Evolutionary conservation across 2,329 filamentous ascomycete species (phyloP), one percentile per base, ranked within the genome.

Genomic region (Beauveria varroae): DNA sequence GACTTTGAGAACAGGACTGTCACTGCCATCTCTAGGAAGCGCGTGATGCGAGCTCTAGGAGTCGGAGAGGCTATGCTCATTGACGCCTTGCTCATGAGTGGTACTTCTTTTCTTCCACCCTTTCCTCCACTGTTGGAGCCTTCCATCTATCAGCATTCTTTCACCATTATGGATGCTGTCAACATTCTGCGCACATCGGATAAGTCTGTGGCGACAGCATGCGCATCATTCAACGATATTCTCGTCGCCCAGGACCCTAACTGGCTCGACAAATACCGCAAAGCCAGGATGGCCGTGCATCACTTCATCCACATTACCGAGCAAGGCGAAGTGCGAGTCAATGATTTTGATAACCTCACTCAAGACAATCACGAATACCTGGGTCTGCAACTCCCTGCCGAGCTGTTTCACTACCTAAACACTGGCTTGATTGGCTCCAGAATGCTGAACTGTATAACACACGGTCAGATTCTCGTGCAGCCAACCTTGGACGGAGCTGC

Each of bases 401-500:
- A 99, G 74, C 80, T 98, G 20, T 93, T 93, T 72, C 89, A 91
- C 73, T 98, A 98, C 72, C 81, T 97, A 55, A 92, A 91, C 62
- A 87, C 84, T 57, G 95, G 91, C 40, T 78, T 97, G 49, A 85
- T 98, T 65, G 86, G 90, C 30, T 81, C 91, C 26, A 86, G 90
- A 53, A 80, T 96, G 43, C 82, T 96, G 14, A 90, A 89, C 71
- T 93, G 87, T 82, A 85, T 96, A 67, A 89, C 90, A 5, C 88
- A 91, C 59, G 86, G 88, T 65, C 87, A 93, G 71, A 84, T 96
- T 62, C 76, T 89, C 34, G 83, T 97, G 57, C 82, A 86, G 57
- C 88, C 93, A n/a, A 95, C 93, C 5, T 79, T 96, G 59, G 95
- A 97, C 63, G 90, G 91, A 51, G 87, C 90, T 56, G 85, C 86